Conservation (phyloP, 305 asterid species). For the Ilex paraguariensis region DNA sequence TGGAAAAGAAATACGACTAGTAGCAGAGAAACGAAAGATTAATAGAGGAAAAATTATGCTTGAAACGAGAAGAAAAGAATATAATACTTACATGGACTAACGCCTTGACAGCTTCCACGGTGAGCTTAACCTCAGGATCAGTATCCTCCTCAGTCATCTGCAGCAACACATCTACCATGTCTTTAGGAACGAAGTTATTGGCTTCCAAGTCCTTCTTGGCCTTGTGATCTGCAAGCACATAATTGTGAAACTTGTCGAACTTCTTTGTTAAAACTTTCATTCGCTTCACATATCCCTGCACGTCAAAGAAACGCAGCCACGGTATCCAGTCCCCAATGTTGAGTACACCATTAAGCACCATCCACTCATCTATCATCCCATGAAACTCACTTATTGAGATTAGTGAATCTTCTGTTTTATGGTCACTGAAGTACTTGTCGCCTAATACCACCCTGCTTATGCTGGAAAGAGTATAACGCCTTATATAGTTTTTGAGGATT, state of each 20-base stretch:
- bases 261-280: slow-evolving; percentile 25
- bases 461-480: slow-evolving; percentile 7
- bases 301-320: slow-evolving; percentile 35
- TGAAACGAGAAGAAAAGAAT: no score
- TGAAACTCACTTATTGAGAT: slow-evolving; percentile 10
- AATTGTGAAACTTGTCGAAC: slow-evolving; percentile 18
- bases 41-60: no score
- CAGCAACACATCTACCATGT: slow-evolving; percentile 12
- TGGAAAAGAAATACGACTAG: no score
- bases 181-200: neutral
- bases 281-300: slow-evolving; percentile 32
- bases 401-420: neutral
- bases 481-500: slow-evolving; percentile 23
- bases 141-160: slow-evolving; percentile 26
- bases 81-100: slow-evolving; percentile 14
- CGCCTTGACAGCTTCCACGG: slow-evolving; percentile 27
- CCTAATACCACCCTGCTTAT: slow-evolving; percentile 16
- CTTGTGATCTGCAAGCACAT: slow-evolving; percentile 38
- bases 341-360: slow-evolving; percentile 18
- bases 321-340: slow-evolving; percentile 42
- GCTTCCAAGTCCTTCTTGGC: slow-evolving; percentile 1
- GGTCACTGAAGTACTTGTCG: slow-evolving; percentile 23
- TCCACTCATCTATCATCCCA: slow-evolving; percentile 26
- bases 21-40: no score
- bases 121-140: slow-evolving; percentile 26